Percentiles rank a stretch among this genome's conserved stretches.
Conservation (phyloP, 768 basidiomycete genomes). For the Kwoniella newhampshirensis region DNA sequence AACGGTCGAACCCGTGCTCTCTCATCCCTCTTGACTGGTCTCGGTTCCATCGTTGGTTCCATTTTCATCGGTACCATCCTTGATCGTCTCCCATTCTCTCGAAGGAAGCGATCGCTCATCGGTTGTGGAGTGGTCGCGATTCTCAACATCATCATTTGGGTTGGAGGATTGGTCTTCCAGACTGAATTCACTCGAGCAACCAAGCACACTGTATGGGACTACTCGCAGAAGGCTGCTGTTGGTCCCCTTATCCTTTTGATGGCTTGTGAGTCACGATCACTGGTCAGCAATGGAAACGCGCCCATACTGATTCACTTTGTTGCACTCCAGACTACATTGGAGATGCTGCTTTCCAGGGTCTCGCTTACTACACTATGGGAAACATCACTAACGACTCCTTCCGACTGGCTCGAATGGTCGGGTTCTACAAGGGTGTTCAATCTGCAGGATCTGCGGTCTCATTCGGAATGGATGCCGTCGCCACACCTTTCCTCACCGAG, state of each 20-base stretch:
- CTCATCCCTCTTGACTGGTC: constrained; percentile 54
- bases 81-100: constrained; percentile 52
- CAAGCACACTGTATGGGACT: constrained; percentile 50
- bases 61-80: constrained; percentile 57
- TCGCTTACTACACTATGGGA: constrained; percentile 41
- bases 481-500: constrained; percentile 58
- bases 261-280: constrained; percentile 21
- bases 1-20: constrained; percentile 58
- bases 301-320: neutral
- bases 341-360: constrained; percentile 42
- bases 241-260: constrained; percentile 56
- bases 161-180: constrained; percentile 56
- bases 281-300: neutral
- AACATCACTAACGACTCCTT: constrained; percentile 59
- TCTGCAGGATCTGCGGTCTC: constrained; percentile 55
- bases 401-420: constrained; percentile 57
- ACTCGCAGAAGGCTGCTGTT: constrained; percentile 52
- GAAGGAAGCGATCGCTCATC: constrained; percentile 55
- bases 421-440: constrained; percentile 57
- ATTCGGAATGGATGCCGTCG: constrained; percentile 58
- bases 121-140: constrained; percentile 53
- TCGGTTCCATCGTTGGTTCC: constrained; percentile 57
- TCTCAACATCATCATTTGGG: constrained; percentile 55
- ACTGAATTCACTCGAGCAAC: constrained; percentile 54
- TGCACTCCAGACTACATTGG: constrained; percentile 53